phyloP scores from a whole-genome alignment of 805 yeast species.

The Saccharomycodes ludwigii region DNA sequence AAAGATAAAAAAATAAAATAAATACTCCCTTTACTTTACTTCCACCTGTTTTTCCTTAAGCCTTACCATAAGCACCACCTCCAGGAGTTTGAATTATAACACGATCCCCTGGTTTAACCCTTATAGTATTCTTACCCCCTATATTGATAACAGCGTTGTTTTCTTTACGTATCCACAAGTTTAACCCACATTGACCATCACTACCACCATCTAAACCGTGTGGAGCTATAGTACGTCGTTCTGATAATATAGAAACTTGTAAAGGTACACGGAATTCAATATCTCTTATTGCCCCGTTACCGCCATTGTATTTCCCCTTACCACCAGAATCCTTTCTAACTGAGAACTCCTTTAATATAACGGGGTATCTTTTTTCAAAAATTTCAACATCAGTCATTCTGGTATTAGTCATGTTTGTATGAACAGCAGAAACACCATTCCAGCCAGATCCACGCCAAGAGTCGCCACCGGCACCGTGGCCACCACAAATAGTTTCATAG shows the following conservation, averaged over 20 bases:
- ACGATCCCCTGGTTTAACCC: slow-evolving; percentile 49
- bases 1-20: too few relatives aligned
- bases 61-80: slow-evolving; percentile 67
- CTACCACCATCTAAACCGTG: slow-evolving; percentile 79
- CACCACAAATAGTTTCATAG: slow-evolving; percentile 92
- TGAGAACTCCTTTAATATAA: slow-evolving; percentile 57
- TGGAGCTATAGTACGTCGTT: slow-evolving; percentile 76
- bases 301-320: slow-evolving; percentile 57
- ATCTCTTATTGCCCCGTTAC: slow-evolving; percentile 78
- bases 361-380: slow-evolving; percentile 82
- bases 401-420: slow-evolving; percentile 89
- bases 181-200: slow-evolving; percentile 62
- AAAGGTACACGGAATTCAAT: slow-evolving; percentile 65
- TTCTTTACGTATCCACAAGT: slow-evolving; percentile 35
- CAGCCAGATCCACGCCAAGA: slow-evolving; percentile 53
- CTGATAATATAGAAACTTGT: slow-evolving; percentile 72
- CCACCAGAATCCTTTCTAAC: slow-evolving; percentile 75
- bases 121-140: slow-evolving; percentile 62
- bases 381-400: slow-evolving; percentile 86
- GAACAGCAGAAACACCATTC: slow-evolving; percentile 84
- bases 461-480: slow-evolving; percentile 66
- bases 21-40: too few relatives aligned
- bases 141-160: slow-evolving; percentile 30
- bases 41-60: too few relatives aligned
- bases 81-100: slow-evolving; percentile 68